Evolutionary conservation across 2,329 filamentous ascomycete species (phyloP).

Genomic region (Scedosporium apiospermum): DNA sequence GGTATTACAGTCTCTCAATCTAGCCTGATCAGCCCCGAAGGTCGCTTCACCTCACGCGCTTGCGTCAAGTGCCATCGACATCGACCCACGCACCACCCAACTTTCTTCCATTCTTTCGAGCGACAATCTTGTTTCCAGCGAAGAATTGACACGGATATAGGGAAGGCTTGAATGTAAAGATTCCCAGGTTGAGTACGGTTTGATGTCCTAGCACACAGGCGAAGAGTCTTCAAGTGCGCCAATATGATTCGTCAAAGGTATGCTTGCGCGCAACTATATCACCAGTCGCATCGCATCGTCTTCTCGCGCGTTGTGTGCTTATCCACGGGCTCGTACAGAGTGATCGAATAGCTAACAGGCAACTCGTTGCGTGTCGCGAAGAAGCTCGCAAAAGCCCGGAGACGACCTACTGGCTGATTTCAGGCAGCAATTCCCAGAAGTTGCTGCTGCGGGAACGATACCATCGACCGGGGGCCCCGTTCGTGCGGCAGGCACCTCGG

Average conservation of each 20-base stretch:
- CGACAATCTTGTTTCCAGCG: not conserved
- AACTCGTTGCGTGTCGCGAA: constrained; percentile 33
- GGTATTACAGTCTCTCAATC: too few relatives aligned
- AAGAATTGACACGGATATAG: not conserved
- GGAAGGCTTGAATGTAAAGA: not conserved
- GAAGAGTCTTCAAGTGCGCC: not conserved
- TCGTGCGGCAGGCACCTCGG: constrained; percentile 1
- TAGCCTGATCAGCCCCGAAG: too few relatives aligned
- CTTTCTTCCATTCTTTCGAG: too few relatives aligned
- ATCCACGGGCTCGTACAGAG: not conserved
- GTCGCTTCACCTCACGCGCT: too few relatives aligned
- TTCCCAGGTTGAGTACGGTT: too few relatives aligned
- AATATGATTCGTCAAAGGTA: constrained; percentile 26
- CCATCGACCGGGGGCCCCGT: constrained; percentile 27
- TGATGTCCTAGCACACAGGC: not conserved
- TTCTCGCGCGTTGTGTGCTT: not conserved
- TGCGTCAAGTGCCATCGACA: too few relatives aligned
- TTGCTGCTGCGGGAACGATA: constrained; percentile 42
- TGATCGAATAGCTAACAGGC: constrained; percentile 8
- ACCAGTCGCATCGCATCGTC: not conserved
- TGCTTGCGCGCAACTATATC: constrained; percentile 7
- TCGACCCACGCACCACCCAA: too few relatives aligned
- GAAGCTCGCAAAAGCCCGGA: constrained; percentile 74
- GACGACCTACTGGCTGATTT: constrained; percentile 79
- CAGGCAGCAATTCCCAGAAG: constrained; percentile 71